phyloP scores from a whole-genome alignment of 441 rosid genomes.

The Sinapis alba region DNA sequence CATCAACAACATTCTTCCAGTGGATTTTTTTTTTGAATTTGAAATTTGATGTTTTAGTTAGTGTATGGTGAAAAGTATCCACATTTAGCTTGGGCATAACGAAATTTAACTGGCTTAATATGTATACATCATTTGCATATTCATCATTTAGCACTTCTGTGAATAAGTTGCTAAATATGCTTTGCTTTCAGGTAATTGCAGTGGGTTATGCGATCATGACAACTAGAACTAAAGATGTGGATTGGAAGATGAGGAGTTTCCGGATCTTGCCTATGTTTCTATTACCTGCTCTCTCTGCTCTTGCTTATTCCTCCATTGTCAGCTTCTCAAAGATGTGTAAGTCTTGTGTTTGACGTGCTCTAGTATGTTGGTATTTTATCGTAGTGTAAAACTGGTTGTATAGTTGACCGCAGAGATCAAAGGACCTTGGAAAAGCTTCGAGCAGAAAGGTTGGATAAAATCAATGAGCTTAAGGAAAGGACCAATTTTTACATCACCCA shows the following conservation, averaged over 20 bases:
- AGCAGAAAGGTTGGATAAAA: conserved; percentile 86
- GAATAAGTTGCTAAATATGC: neutral
- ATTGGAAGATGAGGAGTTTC: conserved; percentile 75
- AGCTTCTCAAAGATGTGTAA: conserved; percentile 76
- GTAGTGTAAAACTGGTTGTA: conserved; percentile 16
- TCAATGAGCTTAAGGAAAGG: conserved; percentile 89
- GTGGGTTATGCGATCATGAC: conserved; percentile 79
- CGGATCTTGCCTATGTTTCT: conserved; percentile 79
- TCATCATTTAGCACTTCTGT: neutral
- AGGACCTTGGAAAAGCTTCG: conserved; percentile 80
- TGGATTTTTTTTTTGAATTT: neutral
- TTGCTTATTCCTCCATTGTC: conserved; percentile 61
- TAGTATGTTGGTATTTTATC: neutral
- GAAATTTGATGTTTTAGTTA: neutral
- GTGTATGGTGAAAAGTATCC: neutral
- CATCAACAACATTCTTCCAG: too few relatives aligned
- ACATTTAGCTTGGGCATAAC: neutral
- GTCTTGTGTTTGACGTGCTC: conserved; percentile 35
- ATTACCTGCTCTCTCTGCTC: conserved; percentile 68
- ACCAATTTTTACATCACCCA: conserved; percentile 92
- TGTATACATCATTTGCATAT: neutral
- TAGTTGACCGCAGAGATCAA: conserved; percentile 89
- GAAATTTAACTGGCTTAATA: neutral
- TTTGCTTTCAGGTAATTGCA: conserved; percentile 62
- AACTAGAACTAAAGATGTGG: conserved; percentile 63